Conservation (phyloP, 2,329 filamentous ascomycete species). For the Sphaceloma murrayae region DNA sequence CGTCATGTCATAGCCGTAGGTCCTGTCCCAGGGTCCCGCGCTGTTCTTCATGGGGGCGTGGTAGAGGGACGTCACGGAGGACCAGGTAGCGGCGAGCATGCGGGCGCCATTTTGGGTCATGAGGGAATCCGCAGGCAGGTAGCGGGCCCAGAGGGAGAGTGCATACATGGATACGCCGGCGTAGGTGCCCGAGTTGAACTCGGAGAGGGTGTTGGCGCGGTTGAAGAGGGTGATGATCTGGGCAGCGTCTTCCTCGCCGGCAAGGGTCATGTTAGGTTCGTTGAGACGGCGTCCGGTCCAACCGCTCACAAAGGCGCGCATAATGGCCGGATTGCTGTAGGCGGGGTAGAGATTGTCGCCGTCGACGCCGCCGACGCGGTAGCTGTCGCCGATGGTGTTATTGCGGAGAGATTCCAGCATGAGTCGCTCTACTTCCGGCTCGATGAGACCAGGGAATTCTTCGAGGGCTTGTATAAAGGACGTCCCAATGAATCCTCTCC, state of each 20-base stretch:
- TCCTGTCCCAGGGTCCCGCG: constrained; percentile 55
- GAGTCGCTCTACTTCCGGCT: constrained; percentile 31
- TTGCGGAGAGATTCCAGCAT: constrained; percentile 48
- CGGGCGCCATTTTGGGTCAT: constrained; percentile 44
- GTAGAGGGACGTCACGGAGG: constrained; percentile 44
- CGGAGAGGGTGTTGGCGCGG: constrained; percentile 47
- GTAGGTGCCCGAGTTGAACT: constrained; percentile 56
- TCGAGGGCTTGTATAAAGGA: constrained; percentile 50
- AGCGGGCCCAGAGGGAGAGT: constrained; percentile 51
- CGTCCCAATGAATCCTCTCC: constrained; percentile 54
- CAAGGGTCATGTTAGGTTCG: constrained; percentile 49
- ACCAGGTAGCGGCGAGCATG: constrained; percentile 48
- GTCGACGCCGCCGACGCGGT: constrained; percentile 51
- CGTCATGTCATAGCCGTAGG: constrained; percentile 57
- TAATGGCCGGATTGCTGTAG: constrained; percentile 52
- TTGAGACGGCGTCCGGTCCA: constrained; percentile 48
- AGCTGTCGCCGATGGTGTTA: constrained; percentile 49
- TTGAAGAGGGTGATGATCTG: constrained; percentile 50
- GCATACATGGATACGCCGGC: constrained; percentile 53
- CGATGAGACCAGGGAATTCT: constrained; percentile 45
- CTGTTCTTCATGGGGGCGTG: constrained; percentile 51
- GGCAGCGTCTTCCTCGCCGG: constrained; percentile 48
- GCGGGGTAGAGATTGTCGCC: constrained; percentile 53
- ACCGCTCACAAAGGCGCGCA: constrained; percentile 52
- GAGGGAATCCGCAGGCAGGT: constrained; percentile 44